phyloP scores from a whole-genome alignment of 352 stramenopile species.

The Phytophthora crassamura region DNA sequence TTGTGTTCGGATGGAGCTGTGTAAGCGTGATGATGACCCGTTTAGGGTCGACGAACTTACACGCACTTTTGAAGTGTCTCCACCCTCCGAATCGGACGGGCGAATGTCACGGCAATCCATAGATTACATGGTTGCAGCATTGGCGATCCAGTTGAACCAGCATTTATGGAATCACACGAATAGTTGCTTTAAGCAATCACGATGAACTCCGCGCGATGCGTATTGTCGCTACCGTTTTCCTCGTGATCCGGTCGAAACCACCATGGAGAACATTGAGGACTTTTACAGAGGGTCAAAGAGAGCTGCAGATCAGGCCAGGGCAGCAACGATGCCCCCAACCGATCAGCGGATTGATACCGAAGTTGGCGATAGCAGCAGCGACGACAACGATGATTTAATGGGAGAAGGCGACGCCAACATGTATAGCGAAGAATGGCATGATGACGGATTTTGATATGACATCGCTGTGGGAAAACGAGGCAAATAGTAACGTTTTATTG shows the following conservation, averaged over 20 bases:
- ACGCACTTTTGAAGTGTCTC: background rate
- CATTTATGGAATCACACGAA: conserved; percentile 9
- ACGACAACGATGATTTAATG: no score
- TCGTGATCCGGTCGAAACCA: background rate
- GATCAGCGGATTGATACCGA: no score
- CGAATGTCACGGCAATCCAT: background rate
- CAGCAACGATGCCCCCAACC: no score
- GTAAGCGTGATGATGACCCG: conserved; percentile 4
- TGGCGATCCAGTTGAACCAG: conserved; percentile 1
- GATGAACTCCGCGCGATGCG: background rate
- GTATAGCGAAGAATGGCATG: no score
- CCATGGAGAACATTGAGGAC: background rate
- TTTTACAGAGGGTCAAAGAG: no score
- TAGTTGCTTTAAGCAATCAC: conserved; percentile 11
- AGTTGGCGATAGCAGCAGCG: no score
- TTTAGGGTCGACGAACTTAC: background rate
- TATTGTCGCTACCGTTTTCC: conserved; percentile 13
- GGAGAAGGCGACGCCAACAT: no score
- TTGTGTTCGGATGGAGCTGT: background rate
- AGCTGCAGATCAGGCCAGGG: no score
- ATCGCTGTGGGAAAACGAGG: no score
- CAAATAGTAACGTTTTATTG: no score
- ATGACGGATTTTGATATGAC: no score
- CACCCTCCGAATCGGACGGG: background rate
- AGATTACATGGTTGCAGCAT: conserved; percentile 5